These are phyloP conservation scores for Yamadazyma philogaea DNA, from an alignment of 805 yeast species.

Conservation along the genomic window DNA sequence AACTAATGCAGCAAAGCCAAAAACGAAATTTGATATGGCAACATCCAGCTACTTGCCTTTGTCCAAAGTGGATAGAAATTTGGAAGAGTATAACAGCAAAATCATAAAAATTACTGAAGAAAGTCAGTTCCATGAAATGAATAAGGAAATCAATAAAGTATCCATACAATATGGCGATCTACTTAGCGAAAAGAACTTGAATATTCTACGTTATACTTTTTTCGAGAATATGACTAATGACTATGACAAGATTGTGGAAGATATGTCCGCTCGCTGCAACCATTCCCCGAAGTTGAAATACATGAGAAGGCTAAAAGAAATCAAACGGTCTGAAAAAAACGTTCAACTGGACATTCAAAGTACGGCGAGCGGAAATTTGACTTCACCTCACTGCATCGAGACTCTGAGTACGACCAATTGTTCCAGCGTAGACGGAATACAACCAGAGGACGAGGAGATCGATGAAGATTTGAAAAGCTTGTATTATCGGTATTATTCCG, in stretches of 20 bases:
- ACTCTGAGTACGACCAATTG: background rate
- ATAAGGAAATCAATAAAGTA: slow-evolving; percentile 11
- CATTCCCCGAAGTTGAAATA: slow-evolving; percentile 14
- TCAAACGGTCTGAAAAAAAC: slow-evolving; percentile 7
- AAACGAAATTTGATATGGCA: slow-evolving; percentile 11
- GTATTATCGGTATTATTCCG: slow-evolving; percentile 9
- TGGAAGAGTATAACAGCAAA: slow-evolving; percentile 7
- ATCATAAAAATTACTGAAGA: slow-evolving; percentile 7
- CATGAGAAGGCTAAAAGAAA: slow-evolving; percentile 10
- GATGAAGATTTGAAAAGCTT: slow-evolving; percentile 1
- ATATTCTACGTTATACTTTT: slow-evolving; percentile 15
- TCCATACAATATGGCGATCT: slow-evolving; percentile 9
- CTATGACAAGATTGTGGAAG: slow-evolving; percentile 9
- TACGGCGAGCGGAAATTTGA: slow-evolving; percentile 6
- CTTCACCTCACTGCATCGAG: background rate
- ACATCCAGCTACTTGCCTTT: slow-evolving; percentile 9
- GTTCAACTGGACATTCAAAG: slow-evolving; percentile 10
- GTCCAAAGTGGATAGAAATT: slow-evolving; percentile 4
- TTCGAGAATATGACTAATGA: slow-evolving; percentile 11
- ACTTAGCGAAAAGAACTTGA: slow-evolving; percentile 12
- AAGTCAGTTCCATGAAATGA: slow-evolving; percentile 11
- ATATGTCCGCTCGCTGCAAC: slow-evolving; percentile 6
- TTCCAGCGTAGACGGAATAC: background rate
- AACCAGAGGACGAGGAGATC: slow-evolving; percentile 1
- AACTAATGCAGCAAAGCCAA: slow-evolving; percentile 1